Percentiles rank a stretch among this genome's conserved stretches.
Evolutionary conservation across 768 basidiomycete genomes (phyloP).

Genomic region (Strobilomyces dryophilus): DNA sequence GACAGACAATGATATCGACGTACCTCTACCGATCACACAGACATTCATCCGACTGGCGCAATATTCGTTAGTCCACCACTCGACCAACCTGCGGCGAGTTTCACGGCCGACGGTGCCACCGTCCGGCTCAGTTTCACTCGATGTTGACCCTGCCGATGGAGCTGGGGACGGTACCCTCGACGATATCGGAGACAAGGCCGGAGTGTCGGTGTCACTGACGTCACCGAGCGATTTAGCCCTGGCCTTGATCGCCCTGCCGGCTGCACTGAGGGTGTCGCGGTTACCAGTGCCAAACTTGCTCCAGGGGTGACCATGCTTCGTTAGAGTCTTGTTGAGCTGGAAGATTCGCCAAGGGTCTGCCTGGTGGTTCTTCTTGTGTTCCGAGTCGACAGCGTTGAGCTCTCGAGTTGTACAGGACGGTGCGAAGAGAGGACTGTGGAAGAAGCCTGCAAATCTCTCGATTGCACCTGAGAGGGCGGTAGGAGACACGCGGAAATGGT

Average conservation of each 20-base stretch:
- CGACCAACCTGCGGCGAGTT: conserved; percentile 69
- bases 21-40: conserved; percentile 78
- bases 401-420: conserved; percentile 85
- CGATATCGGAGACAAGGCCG: conserved; percentile 42
- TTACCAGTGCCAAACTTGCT: conserved; percentile 91
- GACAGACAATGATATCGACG: not conserved
- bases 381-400: conserved; percentile 93
- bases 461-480: conserved; percentile 64
- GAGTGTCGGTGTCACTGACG: conserved; percentile 17
- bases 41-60: conserved; percentile 80
- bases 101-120: conserved; percentile 78
- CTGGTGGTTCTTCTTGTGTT: conserved; percentile 96
- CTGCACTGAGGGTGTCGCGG: conserved; percentile 62
- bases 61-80: conserved; percentile 84
- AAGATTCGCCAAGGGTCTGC: conserved; percentile 90
- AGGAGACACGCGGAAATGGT: conserved; percentile 70
- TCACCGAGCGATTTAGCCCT: conserved; percentile 39
- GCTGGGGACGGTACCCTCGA: conserved; percentile 58
- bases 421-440: conserved; percentile 87
- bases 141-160: conserved; percentile 49
- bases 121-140: conserved; percentile 63
- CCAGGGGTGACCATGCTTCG: conserved; percentile 77
- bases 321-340: conserved; percentile 87
- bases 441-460: conserved; percentile 80
- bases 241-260: conserved; percentile 53